Conservation (phyloP, 1,284 basidiomycete genomes). For the Phlebopus sp. region DNA sequence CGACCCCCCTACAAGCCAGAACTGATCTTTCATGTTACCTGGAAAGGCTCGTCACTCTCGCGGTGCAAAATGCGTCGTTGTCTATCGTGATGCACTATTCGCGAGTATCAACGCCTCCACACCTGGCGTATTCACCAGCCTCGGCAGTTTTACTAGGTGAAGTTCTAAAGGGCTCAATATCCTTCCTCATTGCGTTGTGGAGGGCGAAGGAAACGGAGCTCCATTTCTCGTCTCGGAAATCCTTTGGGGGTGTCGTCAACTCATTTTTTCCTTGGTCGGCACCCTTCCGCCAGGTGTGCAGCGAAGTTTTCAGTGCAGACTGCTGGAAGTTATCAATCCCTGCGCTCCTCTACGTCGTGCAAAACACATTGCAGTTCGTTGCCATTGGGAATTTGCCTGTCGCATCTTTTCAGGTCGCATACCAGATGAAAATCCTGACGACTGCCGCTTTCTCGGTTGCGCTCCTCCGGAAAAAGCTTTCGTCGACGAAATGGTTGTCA, state of each 20-base stretch:
- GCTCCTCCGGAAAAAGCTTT: constrained; percentile 75
- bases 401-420: constrained; percentile 89
- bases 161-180: constrained; percentile 89
- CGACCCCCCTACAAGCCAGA: not conserved
- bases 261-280: constrained; percentile 41
- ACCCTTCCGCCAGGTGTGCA: constrained; percentile 53
- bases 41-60: constrained; percentile 84
- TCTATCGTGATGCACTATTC: constrained; percentile 98
- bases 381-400: constrained; percentile 90
- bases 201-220: constrained; percentile 42
- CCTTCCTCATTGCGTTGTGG: constrained; percentile 68
- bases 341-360: constrained; percentile 92
- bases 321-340: constrained; percentile 98
- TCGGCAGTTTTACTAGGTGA: constrained; percentile 93
- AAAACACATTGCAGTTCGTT: constrained; percentile 94
- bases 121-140: constrained; percentile 85
- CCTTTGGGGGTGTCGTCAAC: constrained; percentile 35
- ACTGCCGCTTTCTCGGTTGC: constrained; percentile 91
- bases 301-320: constrained; percentile 71
- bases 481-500: constrained; percentile 78
- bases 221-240: constrained; percentile 46
- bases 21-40: constrained; percentile 1
- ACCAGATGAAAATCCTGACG: constrained; percentile 96
- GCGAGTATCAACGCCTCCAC: constrained; percentile 75
- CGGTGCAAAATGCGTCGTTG: constrained; percentile 93